Evolutionary conservation across 805 yeast species (phyloP).

Genomic region (Ogataea ramenticola): DNA sequence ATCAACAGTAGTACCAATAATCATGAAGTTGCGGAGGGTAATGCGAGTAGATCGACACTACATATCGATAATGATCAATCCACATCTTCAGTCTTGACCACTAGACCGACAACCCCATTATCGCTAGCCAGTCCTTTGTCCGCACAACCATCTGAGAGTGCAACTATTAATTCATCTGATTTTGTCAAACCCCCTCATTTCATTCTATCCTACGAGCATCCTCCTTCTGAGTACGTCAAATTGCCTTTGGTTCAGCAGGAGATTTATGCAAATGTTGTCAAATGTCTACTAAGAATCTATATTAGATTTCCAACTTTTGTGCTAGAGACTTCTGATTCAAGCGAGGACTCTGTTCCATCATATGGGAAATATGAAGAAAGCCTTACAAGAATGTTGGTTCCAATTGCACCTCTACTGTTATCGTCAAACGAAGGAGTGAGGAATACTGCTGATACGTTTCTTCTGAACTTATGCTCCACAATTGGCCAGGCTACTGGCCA

Average conservation of each 20-base stretch:
- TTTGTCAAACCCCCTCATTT: background rate
- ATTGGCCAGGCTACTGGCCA: constrained; percentile 23
- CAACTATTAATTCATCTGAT: background rate
- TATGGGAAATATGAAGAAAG: background rate
- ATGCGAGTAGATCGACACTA: background rate
- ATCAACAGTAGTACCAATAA: too few relatives aligned
- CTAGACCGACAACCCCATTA: background rate
- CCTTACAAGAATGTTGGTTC: constrained; percentile 11
- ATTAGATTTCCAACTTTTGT: background rate
- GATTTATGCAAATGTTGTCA: background rate
- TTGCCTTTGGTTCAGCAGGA: background rate
- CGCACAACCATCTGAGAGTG: background rate
- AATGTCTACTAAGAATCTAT: background rate
- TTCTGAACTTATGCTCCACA: constrained; percentile 25
- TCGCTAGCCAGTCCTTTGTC: background rate
- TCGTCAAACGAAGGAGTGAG: constrained; percentile 29
- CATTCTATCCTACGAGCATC: background rate
- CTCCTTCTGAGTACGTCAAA: background rate
- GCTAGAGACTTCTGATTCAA: background rate
- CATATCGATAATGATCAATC: background rate
- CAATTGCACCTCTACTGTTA: constrained; percentile 31
- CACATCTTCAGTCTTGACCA: background rate
- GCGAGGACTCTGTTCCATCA: background rate
- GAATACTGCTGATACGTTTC: constrained; percentile 28
- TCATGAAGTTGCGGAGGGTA: too few relatives aligned